These are phyloP conservation scores for Handroanthus guayacan DNA, from an alignment of 257 asterid species.

Conservation along the genomic window DNA sequence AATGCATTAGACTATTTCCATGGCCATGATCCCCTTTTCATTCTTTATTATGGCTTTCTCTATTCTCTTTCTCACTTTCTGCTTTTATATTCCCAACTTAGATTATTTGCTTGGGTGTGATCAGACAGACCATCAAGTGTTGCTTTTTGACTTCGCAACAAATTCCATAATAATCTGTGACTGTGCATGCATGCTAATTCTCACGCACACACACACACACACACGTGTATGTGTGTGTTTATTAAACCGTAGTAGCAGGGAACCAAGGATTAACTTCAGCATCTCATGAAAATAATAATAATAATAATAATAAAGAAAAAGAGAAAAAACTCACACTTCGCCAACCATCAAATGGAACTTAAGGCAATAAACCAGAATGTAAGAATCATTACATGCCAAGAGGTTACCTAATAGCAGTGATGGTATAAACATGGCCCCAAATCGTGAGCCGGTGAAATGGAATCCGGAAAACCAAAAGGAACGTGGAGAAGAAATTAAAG, in stretches of 20 bases:
- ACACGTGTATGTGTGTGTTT: too few species aligned
- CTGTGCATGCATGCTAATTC: neutral
- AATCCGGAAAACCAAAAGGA: slow-evolving; percentile 39
- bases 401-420: too few species aligned
- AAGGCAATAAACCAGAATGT: neutral
- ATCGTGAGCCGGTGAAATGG: slow-evolving; percentile 34
- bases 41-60: slow-evolving; percentile 27
- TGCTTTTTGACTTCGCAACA: slow-evolving; percentile 51
- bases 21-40: slow-evolving; percentile 27
- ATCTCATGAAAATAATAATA: too few species aligned
- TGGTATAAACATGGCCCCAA: slow-evolving; percentile 25
- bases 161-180: slow-evolving; percentile 34
- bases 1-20: slow-evolving; percentile 40
- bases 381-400: neutral
- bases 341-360: neutral
- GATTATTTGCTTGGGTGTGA: slow-evolving; percentile 52
- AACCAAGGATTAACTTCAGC: too few species aligned
- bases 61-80: slow-evolving; percentile 23
- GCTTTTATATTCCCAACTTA: slow-evolving; percentile 38
- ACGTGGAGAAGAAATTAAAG: slow-evolving; percentile 47
- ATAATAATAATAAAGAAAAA: too few species aligned
- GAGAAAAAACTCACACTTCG: too few species aligned
- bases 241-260: too few species aligned
- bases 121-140: slow-evolving; percentile 38
- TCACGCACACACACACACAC: too few species aligned